Percentiles rank a stretch among this genome's conserved stretches.
phyloP scores from a whole-genome alignment of 2,329 filamentous ascomycete genomes.

The Aphanocladium album region DNA sequence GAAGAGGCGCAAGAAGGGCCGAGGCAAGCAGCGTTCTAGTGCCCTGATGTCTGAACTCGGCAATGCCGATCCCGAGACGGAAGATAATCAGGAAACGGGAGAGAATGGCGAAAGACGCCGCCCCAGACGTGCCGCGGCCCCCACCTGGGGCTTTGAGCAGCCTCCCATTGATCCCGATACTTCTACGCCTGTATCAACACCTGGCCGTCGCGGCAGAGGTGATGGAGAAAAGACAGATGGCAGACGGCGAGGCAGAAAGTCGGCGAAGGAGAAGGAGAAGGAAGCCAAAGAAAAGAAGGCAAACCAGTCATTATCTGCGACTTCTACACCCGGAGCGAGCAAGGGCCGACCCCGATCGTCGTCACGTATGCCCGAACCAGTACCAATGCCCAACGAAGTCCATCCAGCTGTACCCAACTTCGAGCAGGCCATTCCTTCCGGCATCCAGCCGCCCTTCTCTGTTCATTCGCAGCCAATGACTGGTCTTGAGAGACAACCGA shows the following conservation, averaged over 20 bases:
- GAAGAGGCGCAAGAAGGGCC: conserved; percentile 52
- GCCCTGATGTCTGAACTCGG: conserved; percentile 63
- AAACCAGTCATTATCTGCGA: conserved; percentile 42
- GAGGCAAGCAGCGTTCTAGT: conserved; percentile 56
- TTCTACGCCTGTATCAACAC: conserved; percentile 52
- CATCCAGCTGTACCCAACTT: conserved; percentile 38
- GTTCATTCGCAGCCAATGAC: conserved; percentile 28
- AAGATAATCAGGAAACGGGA: conserved; percentile 50
- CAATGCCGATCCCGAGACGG: conserved; percentile 52
- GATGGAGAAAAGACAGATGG: conserved; percentile 44
- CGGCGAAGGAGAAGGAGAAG: conserved; percentile 32
- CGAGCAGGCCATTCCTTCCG: conserved; percentile 35
- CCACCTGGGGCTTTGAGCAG: conserved; percentile 65
- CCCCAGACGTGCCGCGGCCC: conserved; percentile 62
- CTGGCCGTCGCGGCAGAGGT: conserved; percentile 45
- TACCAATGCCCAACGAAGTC: conserved; percentile 33
- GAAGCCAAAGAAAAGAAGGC: conserved; percentile 35
- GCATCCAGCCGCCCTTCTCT: conserved; percentile 39
- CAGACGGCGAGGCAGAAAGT: conserved; percentile 33
- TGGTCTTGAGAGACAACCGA: conserved; percentile 10
- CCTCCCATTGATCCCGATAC: conserved; percentile 55
- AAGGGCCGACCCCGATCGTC: conserved; percentile 52
- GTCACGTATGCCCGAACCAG: conserved; percentile 43
- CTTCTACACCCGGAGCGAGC: conserved; percentile 32
- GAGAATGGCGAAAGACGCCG: conserved; percentile 58